Percentiles rank a stretch among this genome's conserved stretches.
Evolutionary conservation across 805 yeast genomes (phyloP).

Genomic region (Wickerhamomyces ciferrii): DNA sequence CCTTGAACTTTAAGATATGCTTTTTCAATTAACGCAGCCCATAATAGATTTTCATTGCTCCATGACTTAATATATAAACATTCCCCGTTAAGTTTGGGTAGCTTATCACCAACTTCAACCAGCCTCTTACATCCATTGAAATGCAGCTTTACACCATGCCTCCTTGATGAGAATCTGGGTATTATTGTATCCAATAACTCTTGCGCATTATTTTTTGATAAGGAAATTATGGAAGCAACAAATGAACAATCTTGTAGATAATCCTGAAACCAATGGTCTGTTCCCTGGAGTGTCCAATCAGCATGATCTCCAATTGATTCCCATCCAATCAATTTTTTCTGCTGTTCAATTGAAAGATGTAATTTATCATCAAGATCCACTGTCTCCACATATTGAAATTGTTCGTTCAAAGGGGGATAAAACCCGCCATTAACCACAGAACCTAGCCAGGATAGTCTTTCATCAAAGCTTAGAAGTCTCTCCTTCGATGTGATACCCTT

Average conservation of each 20-base stretch:
- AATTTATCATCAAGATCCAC: conserved; percentile 1
- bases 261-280: conserved; percentile 40
- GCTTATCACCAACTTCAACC: conserved; percentile 39
- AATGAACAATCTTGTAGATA: conserved; percentile 67
- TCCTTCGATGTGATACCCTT: conserved; percentile 1
- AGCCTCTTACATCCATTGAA: conserved; percentile 50
- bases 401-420: conserved; percentile 9
- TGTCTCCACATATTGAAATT: background rate
- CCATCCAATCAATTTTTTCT: conserved; percentile 7
- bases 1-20: conserved; percentile 58
- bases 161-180: conserved; percentile 19
- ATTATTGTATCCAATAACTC: conserved; percentile 4
- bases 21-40: conserved; percentile 78
- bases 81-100: conserved; percentile 31
- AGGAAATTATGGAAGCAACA: conserved; percentile 60
- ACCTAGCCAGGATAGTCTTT: conserved; percentile 11
- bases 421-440: conserved; percentile 9
- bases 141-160: conserved; percentile 35
- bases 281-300: conserved; percentile 16
- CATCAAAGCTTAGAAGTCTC: conserved; percentile 3
- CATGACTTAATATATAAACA: conserved; percentile 13
- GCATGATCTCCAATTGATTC: background rate
- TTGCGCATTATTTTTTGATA: conserved; percentile 24
- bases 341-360: conserved; percentile 10
- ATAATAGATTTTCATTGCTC: conserved; percentile 20